Base-by-base conservation (phyloP, 2,329 filamentous ascomycete genomes). In the Hypoxylon sp. region DNA sequence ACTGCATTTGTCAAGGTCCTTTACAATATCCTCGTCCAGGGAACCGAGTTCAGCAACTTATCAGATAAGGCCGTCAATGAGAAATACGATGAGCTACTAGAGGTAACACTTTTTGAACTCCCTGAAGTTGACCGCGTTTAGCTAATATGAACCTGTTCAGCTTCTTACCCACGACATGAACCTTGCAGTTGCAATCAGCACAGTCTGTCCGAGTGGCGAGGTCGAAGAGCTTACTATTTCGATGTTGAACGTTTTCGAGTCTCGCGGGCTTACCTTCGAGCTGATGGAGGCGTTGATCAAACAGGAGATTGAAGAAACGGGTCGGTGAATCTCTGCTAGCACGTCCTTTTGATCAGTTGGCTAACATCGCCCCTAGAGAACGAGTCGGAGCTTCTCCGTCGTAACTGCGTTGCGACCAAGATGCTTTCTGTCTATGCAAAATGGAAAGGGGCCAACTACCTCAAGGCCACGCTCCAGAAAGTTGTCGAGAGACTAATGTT, bases 351-450 rank as follows among this genome's bases (percentile, higher is more conserved):
- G 26, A 46, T 49, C 38, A 45, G 63, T 35, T 55, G 1, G 20
- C 29, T 41, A 23, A 40, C 23, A 2, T 33, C 17, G 11, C 23
- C 1, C 38, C 11, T 54, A 81, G 87, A 89, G 69, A 89, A 87
- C 50, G 87, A 89, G 67, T 81, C 86, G 1, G 87, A 90, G 66
- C 78, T 90, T 18, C 73, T 90, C 9, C 81, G 87, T n/a, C 79
- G 86, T 46, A 88, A 87, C 26, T 89, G 86, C 63, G 87, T 90
- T 1, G 84, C 86, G n/a, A 89, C 87, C 1, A 90, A 89, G 69
- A 88, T 89, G 81, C 78, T 90, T 2, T 88, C 87, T 0, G 80
- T 89, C 6, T 90, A 88, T 65, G 87, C 86, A 4, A 89, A 88
- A 67, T 90, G 87, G 87, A 89, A 89, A 73, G 87, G 87, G 10